Evolutionary conservation across 306 rosid species (phyloP).

Genomic region (Styphnolobium japonicum): DNA sequence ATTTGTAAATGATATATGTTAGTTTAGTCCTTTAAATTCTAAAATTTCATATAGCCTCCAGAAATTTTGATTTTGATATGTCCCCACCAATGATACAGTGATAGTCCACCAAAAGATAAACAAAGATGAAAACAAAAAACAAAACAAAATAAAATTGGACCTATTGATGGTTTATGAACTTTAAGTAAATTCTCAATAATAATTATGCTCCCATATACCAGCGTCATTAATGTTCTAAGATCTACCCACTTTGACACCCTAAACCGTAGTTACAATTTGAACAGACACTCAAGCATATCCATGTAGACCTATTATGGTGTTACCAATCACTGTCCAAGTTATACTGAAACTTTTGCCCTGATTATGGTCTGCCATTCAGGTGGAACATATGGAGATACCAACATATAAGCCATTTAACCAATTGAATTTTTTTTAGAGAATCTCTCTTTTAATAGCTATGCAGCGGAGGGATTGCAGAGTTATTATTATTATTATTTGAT

Average conservation of each 20-base stretch:
- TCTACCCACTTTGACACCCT: neutral
- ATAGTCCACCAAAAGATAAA: neutral
- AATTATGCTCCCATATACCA: no score
- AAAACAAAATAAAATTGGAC: no score
- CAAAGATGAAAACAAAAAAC: no score
- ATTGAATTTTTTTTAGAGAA: no score
- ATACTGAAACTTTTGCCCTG: neutral
- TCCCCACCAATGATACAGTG: neutral
- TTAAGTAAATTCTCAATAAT: no score
- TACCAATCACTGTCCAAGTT: constrained; percentile 1
- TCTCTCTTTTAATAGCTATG: no score
- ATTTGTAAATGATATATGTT: neutral
- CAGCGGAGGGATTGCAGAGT: neutral
- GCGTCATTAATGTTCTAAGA: neutral
- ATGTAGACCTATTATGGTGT: no score
- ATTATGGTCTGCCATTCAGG: neutral
- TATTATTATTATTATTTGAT: no score
- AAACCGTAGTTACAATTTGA: neutral
- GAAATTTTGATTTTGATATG: neutral
- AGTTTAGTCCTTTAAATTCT: neutral
- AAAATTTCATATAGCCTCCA: neutral
- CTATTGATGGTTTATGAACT: no score
- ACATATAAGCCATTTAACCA: neutral
- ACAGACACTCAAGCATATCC: neutral
- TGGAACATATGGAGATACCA: no score